These are phyloP conservation scores for Dalbergia oliveri DNA, from an alignment of 306 rosid genomes.

Conservation along the genomic window DNA sequence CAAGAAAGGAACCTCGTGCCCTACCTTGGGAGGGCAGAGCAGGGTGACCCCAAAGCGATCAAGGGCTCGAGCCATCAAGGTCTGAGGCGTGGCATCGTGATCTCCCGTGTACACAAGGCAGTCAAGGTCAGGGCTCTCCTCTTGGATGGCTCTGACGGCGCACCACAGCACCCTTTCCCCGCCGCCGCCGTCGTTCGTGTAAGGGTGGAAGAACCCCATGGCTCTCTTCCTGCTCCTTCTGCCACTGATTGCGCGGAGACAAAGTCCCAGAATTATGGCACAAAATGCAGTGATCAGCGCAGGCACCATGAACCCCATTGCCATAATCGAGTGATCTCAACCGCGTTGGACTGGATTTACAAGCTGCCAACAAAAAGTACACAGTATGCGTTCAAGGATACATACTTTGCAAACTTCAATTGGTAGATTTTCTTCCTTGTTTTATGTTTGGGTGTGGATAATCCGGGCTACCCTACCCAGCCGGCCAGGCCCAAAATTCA, in stretches of 20 bases:
- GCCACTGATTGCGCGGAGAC: slow-evolving; percentile 38
- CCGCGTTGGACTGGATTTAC: not conserved
- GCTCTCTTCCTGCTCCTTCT: slow-evolving; percentile 65
- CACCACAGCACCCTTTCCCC: slow-evolving; percentile 97
- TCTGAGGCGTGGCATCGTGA: slow-evolving; percentile 80
- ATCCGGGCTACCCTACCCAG: no score
- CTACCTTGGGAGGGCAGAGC: slow-evolving; percentile 65
- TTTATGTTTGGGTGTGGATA: no score
- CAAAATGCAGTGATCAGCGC: slow-evolving; percentile 50
- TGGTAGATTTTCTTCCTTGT: no score
- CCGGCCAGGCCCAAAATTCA: no score
- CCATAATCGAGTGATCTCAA: slow-evolving; percentile 42
- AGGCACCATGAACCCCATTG: slow-evolving; percentile 41
- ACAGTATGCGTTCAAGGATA: no score
- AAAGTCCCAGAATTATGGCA: slow-evolving; percentile 45
- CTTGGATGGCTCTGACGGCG: slow-evolving; percentile 86
- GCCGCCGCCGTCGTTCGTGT: slow-evolving; percentile 93
- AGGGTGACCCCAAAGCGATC: slow-evolving; percentile 88
- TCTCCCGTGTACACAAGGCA: slow-evolving; percentile 89
- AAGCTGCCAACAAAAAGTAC: not conserved
- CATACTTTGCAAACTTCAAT: no score
- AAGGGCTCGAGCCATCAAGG: slow-evolving; percentile 66
- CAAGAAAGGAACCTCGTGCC: not conserved
- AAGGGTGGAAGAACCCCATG: slow-evolving; percentile 94
- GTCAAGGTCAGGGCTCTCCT: slow-evolving; percentile 63